A percentile compares a stretch with the other conserved stretches of the same genome.
Conservation (phyloP, 2,329 filamentous ascomycete species). For the Exutisphaerella laricina region DNA sequence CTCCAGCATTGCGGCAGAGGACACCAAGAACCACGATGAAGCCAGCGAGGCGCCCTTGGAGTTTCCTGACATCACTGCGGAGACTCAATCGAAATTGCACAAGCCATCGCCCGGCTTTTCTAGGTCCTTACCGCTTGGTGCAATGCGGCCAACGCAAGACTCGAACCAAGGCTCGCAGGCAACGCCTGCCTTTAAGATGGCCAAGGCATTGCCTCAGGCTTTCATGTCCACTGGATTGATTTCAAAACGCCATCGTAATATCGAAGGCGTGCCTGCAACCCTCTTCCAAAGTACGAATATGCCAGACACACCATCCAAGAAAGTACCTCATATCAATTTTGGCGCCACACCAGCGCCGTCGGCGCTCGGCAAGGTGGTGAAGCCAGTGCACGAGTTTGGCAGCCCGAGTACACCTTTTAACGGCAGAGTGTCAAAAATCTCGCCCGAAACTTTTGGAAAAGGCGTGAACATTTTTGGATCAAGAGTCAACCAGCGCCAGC, state of each 20-base stretch:
- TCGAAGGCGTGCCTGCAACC: slow-evolving; percentile 57
- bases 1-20: slow-evolving; percentile 68
- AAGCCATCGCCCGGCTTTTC: slow-evolving; percentile 57
- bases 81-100: slow-evolving; percentile 31
- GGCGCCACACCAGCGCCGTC: slow-evolving; percentile 51
- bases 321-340: slow-evolving; percentile 65
- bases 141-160: slow-evolving; percentile 46
- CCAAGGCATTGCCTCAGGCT: slow-evolving; percentile 70
- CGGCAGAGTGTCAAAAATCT: slow-evolving; percentile 54
- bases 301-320: slow-evolving; percentile 96
- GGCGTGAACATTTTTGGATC: slow-evolving; percentile 59
- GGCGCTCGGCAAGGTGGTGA: slow-evolving; percentile 53
- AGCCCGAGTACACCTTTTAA: slow-evolving; percentile 78
- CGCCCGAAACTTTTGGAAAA: slow-evolving; percentile 62
- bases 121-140: slow-evolving; percentile 67
- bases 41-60: slow-evolving; percentile 34
- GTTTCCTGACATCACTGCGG: background rate
- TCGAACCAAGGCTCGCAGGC: slow-evolving; percentile 51
- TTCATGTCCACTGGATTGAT: slow-evolving; percentile 94
- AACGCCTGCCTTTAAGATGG: slow-evolving; percentile 72
- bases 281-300: slow-evolving; percentile 58
- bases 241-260: slow-evolving; percentile 81
- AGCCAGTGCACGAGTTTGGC: slow-evolving; percentile 67
- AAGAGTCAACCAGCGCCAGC: slow-evolving; percentile 43
- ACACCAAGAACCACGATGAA: slow-evolving; percentile 14